A percentile compares a stretch with the other conserved stretches of the same genome.
These are phyloP conservation scores for Candida gigantensis DNA, from an alignment of 1,139 yeast species.

Conservation along the genomic window DNA sequence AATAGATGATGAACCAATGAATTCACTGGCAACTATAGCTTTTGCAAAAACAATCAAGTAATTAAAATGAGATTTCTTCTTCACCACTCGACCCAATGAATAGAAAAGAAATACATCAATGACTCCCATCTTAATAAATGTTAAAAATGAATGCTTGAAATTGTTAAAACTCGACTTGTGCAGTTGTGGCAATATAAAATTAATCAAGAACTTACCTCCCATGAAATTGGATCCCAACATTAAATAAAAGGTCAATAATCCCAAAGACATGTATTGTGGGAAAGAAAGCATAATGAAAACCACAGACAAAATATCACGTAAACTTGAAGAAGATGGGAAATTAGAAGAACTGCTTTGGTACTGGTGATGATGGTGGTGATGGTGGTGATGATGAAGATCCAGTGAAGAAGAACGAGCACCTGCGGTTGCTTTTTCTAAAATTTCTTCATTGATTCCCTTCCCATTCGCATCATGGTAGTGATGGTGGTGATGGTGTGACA, in stretches of 20 bases:
- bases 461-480: conserved; percentile 5
- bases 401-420: conserved; percentile 3
- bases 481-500: too few relatives aligned
- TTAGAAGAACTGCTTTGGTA: conserved; percentile 9
- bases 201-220: conserved; percentile 43
- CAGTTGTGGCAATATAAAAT: conserved; percentile 14
- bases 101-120: conserved; percentile 34
- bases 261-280: conserved; percentile 43
- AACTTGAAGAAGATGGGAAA: conserved; percentile 24
- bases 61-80: conserved; percentile 31
- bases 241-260: conserved; percentile 39
- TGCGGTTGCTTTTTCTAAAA: conserved; percentile 5
- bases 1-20: conserved; percentile 40
- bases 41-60: conserved; percentile 49
- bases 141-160: conserved; percentile 12
- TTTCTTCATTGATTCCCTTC: conserved; percentile 3
- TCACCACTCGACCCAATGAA: conserved; percentile 31
- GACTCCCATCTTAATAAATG: conserved; percentile 24
- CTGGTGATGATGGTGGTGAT: conserved; percentile 11
- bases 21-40: conserved; percentile 50
- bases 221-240: conserved; percentile 43
- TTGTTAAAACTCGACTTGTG: conserved; percentile 5
- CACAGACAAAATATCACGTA: conserved; percentile 47
- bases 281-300: conserved; percentile 41
- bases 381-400: conserved; percentile 10